A percentile compares a stretch with the other conserved stretches of the same genome.
phyloP scores from a whole-genome alignment of 2,329 filamentous ascomycete species.

The Phyllachora maydis region DNA sequence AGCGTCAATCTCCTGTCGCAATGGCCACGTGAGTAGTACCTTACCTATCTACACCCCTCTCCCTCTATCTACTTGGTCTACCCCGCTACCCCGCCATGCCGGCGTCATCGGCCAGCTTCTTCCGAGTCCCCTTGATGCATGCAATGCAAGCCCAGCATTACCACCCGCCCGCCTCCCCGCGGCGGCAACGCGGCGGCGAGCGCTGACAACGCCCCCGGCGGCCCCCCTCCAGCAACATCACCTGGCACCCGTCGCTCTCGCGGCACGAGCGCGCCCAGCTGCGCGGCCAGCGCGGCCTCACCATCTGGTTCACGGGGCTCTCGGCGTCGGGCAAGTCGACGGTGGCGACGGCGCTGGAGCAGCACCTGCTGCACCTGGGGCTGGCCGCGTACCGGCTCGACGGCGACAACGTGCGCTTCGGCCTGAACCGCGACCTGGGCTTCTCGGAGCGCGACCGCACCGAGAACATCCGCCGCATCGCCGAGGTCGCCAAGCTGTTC shows the following conservation, averaged over 20 bases:
- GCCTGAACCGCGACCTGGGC: conserved; percentile 91
- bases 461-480: conserved; percentile 94
- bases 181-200: no score
- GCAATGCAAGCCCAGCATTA: no score
- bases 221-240: conserved; percentile 51
- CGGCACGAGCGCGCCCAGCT: conserved; percentile 53
- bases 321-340: conserved; percentile 95
- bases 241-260: conserved; percentile 69
- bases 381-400: conserved; percentile 81
- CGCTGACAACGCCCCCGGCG: no score
- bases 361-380: conserved; percentile 77
- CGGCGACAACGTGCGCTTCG: conserved; percentile 96
- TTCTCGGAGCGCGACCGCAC: conserved; percentile 86
- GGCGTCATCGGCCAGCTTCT: no score
- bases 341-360: conserved; percentile 88
- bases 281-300: conserved; percentile 75
- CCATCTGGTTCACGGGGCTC: conserved; percentile 94
- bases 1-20: no score
- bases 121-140: no score
- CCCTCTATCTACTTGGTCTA: no score
- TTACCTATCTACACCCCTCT: no score
- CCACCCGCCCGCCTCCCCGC: no score
- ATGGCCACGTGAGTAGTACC: no score
- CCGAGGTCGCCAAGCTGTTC: conserved; percentile 92
- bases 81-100: no score